Evolutionary conservation across 192 early-diverging fungal species (phyloP), one percentile per base, ranked within the genome.

Genomic region (Blastocladiella britannica): DNA sequence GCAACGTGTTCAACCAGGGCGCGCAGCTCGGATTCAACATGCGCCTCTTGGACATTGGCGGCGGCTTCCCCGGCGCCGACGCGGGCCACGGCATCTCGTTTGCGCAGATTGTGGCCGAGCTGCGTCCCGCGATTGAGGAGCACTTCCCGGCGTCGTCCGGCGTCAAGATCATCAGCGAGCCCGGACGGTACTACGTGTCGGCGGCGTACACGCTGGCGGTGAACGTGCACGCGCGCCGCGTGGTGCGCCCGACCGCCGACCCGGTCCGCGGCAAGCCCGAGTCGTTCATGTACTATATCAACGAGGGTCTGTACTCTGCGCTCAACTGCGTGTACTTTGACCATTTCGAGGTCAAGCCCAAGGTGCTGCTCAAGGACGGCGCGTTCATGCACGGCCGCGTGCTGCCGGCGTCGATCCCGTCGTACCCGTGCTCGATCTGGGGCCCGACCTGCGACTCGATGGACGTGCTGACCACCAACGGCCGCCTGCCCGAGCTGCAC

Each of bases 301-400:
- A 98, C 66, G 95, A 98, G 64, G 95, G 95, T 54, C 83, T 93
- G 73, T 98, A 98, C 64, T 93, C 89, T 53, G 82, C 82, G 66
- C 96, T 98, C 78, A 98, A 98, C 78, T 92, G 91, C 72, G 84
- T 95, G 73, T 82, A 89, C 58, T 98, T 93, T 72, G 95, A 98
- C 71, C 93, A 98, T 69, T 82, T 82, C 59, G 59, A 75, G 28
- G 83, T 86, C 25, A 56, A 67, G 30, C 83, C 93, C 26, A 64
- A 80, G 26, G 78, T 87, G 47, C 76, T 93, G 27, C 60, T 68
- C 52, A 66, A 71, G 26, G 30, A 58, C 37, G 77, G 74, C 57
- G 55, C 54, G 30, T 72, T 72, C 56, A 28, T 68, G 52, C 72
- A 66, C 55, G 30, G 58, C 28, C 28, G 26, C 53, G 28, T 52